Evolutionary conservation across 2,329 filamentous ascomycete genomes (phyloP).

Genomic region (Neopestalotiopsis clavispora): DNA sequence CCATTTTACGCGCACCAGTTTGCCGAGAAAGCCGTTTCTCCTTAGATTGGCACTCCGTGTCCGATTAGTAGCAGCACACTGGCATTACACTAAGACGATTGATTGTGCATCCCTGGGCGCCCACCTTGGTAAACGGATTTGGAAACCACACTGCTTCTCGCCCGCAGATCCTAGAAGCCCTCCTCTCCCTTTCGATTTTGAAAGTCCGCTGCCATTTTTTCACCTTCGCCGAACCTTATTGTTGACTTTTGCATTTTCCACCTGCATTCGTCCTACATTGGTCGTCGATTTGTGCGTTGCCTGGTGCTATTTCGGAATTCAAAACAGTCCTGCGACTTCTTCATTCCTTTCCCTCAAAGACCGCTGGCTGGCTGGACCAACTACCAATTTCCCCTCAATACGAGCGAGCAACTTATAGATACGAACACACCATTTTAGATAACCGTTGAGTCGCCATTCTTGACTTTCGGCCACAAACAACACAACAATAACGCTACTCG

Average conservation of each 20-base stretch:
- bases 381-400: background rate
- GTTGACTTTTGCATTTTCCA: background rate
- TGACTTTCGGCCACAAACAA: background rate
- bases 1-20: background rate
- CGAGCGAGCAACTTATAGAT: background rate
- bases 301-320: background rate
- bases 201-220: background rate
- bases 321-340: constrained; percentile 1
- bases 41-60: background rate
- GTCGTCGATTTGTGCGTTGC: background rate
- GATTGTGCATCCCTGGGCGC: background rate
- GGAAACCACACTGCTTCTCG: background rate
- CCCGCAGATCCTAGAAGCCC: background rate
- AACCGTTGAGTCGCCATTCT: background rate
- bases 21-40: constrained; percentile 10
- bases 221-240: background rate
- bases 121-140: background rate
- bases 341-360: background rate
- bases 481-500: background rate
- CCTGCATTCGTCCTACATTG: background rate
- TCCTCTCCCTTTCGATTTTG: constrained; percentile 6
- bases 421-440: background rate
- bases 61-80: background rate
- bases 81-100: background rate
- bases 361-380: background rate